phyloP scores from a whole-genome alignment of 2,329 filamentous ascomycete genomes.

The Eutypa lata region DNA sequence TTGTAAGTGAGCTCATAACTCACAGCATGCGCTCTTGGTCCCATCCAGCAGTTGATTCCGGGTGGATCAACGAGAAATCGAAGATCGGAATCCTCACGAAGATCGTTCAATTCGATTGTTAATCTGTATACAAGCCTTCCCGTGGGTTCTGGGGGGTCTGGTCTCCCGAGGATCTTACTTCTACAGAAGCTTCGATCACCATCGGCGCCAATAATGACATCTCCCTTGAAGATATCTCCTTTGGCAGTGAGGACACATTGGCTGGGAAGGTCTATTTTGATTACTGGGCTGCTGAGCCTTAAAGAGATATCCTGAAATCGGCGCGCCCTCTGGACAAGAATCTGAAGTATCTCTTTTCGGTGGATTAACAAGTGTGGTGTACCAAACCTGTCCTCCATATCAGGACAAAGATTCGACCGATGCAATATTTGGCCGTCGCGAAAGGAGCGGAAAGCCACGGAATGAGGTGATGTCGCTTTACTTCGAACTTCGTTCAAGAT shows the following conservation, averaged over 20 bases:
- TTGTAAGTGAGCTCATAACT: neutral
- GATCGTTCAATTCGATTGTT: neutral
- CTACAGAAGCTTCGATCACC: neutral
- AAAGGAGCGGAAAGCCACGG: neutral
- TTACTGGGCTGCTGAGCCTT: neutral
- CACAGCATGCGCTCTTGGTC: neutral
- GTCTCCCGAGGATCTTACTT: neutral
- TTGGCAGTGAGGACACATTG: neutral
- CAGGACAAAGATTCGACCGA: neutral
- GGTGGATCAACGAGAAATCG: neutral
- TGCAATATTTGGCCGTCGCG: neutral
- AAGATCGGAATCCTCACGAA: neutral
- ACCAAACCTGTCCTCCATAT: neutral
- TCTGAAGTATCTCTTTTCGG: neutral
- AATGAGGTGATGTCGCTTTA: neutral
- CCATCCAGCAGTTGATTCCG: neutral
- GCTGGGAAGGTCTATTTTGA: neutral
- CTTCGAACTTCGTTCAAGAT: neutral
- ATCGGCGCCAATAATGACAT: neutral
- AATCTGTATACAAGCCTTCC: neutral
- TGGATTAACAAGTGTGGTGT: neutral
- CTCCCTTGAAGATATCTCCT: neutral
- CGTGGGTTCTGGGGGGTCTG: neutral
- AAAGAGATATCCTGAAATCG: neutral
- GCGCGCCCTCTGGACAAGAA: neutral